Evolutionary conservation across 2,329 filamentous ascomycete species (phyloP).

Genomic region (Juglanconis juglandina): DNA sequence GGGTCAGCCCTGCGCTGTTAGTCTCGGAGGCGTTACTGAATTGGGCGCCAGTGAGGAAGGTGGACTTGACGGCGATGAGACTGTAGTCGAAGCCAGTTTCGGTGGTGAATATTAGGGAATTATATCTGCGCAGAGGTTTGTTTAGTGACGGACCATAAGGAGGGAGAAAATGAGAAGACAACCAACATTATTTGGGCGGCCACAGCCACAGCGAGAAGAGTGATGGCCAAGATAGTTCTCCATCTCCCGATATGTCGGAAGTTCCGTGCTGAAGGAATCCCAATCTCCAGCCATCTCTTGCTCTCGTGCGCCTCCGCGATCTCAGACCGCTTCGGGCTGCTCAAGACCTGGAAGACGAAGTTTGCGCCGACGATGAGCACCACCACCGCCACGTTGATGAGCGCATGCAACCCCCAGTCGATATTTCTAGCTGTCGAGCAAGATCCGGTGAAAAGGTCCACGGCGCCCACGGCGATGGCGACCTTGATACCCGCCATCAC

Average conservation of each 20-base stretch:
- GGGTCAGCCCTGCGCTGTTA: conserved; percentile 33
- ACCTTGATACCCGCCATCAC: conserved; percentile 34
- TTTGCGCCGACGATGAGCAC: conserved; percentile 47
- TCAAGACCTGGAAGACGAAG: conserved; percentile 53
- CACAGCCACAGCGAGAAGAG: conserved; percentile 41
- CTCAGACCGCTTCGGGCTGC: conserved; percentile 50
- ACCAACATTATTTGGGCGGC: conserved; percentile 49
- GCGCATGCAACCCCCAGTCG: conserved; percentile 40
- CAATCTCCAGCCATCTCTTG: conserved; percentile 50
- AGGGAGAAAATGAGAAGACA: background rate
- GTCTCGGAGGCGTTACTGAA: conserved; percentile 33
- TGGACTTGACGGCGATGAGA: conserved; percentile 33
- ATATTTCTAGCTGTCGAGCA: conserved; percentile 35
- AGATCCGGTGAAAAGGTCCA: conserved; percentile 36
- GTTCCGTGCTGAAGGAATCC: conserved; percentile 51
- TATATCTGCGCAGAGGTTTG: conserved; percentile 38
- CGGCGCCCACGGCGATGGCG: conserved; percentile 31
- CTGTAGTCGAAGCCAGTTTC: conserved; percentile 31
- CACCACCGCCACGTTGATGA: conserved; percentile 42
- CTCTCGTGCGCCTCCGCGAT: conserved; percentile 43
- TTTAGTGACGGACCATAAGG: background rate
- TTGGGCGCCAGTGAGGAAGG: conserved; percentile 34
- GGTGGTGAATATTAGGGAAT: conserved; percentile 46
- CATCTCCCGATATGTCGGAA: conserved; percentile 39
- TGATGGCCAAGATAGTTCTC: conserved; percentile 35